A percentile compares a stretch with the other conserved stretches of the same genome.
These are phyloP conservation scores for Solanum rostratum DNA, from an alignment of 257 asterid genomes.

Conservation along the genomic window DNA sequence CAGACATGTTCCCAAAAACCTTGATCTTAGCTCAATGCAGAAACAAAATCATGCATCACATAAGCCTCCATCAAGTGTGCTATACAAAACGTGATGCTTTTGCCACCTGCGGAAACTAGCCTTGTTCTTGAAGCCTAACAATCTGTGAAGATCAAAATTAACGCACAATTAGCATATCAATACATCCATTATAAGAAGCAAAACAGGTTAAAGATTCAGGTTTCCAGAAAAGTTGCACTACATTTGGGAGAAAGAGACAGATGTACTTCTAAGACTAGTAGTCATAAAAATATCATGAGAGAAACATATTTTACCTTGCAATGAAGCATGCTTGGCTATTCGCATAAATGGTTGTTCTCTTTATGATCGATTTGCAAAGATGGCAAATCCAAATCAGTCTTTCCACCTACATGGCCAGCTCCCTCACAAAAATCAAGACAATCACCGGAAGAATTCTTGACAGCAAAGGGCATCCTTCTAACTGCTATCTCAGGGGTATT, in stretches of 20 bases:
- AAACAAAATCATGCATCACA: background rate
- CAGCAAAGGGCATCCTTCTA: conserved; percentile 33
- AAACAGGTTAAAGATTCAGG: background rate
- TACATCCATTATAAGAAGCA: background rate
- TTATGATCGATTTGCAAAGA: conserved; percentile 17
- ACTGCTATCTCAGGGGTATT: conserved; percentile 5
- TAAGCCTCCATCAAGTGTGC: background rate
- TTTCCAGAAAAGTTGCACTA: background rate
- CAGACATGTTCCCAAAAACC: background rate
- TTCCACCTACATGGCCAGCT: conserved; percentile 10
- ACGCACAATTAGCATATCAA: background rate
- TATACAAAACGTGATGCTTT: background rate
- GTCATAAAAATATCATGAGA: background rate
- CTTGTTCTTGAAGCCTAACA: background rate
- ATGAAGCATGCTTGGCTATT: background rate
- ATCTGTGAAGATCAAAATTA: background rate
- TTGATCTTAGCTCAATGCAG: background rate
- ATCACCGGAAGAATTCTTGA: conserved; percentile 14
- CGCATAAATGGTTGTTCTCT: conserved; percentile 16
- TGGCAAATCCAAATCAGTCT: conserved; percentile 8
- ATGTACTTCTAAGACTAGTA: background rate
- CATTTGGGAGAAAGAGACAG: background rate
- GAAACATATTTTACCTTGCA: background rate
- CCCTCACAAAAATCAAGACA: conserved; percentile 13
- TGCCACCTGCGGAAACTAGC: background rate